phyloP scores from a whole-genome alignment of 2,329 filamentous ascomycete species.

The Fusarium transvaalense region DNA sequence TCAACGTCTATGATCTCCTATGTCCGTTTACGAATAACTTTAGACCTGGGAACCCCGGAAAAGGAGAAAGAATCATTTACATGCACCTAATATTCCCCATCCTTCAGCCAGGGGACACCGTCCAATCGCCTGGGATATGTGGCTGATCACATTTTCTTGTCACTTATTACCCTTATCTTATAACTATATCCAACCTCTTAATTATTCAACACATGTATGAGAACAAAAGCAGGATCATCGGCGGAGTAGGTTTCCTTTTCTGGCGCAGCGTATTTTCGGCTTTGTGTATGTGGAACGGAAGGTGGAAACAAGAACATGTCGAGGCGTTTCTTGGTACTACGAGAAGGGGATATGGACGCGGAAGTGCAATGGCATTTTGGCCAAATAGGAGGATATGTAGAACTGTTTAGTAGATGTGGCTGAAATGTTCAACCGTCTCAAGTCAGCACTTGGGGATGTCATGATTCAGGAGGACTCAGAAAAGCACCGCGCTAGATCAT shows the following conservation, averaged over 20 bases:
- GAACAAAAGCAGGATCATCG: constrained; percentile 28
- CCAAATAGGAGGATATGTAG: constrained; percentile 6
- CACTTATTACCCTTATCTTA: constrained; percentile 37
- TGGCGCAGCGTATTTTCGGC: constrained; percentile 38
- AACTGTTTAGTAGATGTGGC: constrained; percentile 3
- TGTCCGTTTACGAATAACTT: constrained; percentile 46
- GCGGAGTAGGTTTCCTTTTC: constrained; percentile 33
- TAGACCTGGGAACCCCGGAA: constrained; percentile 47
- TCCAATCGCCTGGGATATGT: constrained; percentile 45
- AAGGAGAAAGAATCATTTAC: constrained; percentile 47
- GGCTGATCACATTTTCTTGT: constrained; percentile 43
- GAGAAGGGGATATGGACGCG: background rate
- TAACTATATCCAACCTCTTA: constrained; percentile 35
- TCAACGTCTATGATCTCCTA: constrained; percentile 46
- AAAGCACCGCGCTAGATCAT: constrained; percentile 37
- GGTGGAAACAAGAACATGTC: constrained; percentile 22
- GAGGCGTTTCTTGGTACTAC: constrained; percentile 15
- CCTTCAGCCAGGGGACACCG: constrained; percentile 41
- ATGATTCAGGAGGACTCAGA: constrained; percentile 30
- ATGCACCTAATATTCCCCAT: constrained; percentile 47
- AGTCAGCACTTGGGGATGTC: constrained; percentile 14
- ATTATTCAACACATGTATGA: constrained; percentile 32
- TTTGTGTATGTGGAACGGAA: constrained; percentile 34
- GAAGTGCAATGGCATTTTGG: constrained; percentile 20
- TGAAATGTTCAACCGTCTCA: constrained; percentile 1